These are phyloP conservation scores for Dioscorea zingiberensis DNA, from an alignment of 106 monocot species.

Conservation along the genomic window DNA sequence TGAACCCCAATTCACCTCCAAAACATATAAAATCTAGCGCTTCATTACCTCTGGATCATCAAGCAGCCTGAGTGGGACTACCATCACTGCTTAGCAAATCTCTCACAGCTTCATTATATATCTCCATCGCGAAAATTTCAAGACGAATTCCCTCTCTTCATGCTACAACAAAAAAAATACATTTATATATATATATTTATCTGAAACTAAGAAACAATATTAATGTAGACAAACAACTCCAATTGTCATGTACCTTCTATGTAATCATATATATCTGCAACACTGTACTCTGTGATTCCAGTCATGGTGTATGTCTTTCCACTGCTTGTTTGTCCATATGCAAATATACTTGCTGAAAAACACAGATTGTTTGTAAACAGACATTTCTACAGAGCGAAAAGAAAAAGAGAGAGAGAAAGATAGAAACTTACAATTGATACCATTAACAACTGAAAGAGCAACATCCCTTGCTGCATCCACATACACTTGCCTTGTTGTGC, in stretches of 20 bases:
- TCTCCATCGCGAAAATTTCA: conserved; percentile 83
- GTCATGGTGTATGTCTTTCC: conserved; percentile 80
- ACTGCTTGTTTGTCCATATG: conserved; percentile 83
- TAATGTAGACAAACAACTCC: not conserved
- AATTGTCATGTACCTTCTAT: conserved; percentile 41
- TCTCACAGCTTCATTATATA: conserved; percentile 73
- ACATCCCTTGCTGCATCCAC: conserved; percentile 70
- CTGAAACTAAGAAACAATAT: not conserved
- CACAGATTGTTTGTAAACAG: not conserved
- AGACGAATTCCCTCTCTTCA: conserved; percentile 47
- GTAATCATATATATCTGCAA: conserved; percentile 68
- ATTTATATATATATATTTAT: not conserved
- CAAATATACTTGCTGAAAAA: conserved; percentile 70
- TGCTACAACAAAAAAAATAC: conserved; percentile 35
- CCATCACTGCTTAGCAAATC: conserved; percentile 56
- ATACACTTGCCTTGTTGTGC: conserved; percentile 59
- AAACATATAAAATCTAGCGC: not conserved
- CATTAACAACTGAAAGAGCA: conserved; percentile 64
- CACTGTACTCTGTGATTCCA: conserved; percentile 60
- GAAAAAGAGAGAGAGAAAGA: not conserved
- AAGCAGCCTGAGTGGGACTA: conserved; percentile 58
- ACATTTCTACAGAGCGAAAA: not conserved
- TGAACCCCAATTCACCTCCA: not conserved
- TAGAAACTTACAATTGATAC: conserved; percentile 68
- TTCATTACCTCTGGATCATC: conserved; percentile 70